A percentile compares a stretch with the other conserved stretches of the same genome.
Evolutionary conservation across 2,329 filamentous ascomycete species (phyloP).

Genomic region (Botrytis medusae): DNA sequence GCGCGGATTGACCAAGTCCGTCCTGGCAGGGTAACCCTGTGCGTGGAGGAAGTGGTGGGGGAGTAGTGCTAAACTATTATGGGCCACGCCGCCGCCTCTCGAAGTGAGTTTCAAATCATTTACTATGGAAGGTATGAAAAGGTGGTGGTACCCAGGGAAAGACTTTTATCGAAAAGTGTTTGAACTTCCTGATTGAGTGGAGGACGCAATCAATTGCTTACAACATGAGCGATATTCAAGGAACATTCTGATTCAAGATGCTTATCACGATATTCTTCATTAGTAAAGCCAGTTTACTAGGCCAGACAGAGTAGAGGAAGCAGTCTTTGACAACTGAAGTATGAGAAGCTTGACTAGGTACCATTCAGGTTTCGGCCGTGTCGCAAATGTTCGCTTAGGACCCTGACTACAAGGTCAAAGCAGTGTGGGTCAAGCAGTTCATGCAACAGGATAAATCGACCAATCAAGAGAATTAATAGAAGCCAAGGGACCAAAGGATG

Average conservation of each 20-base stretch:
- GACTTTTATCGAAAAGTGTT: not conserved
- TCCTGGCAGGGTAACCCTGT: slow-evolving; percentile 24
- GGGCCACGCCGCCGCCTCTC: slow-evolving; percentile 26
- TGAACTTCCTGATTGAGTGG: not conserved
- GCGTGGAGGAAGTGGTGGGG: slow-evolving; percentile 20
- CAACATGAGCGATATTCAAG: not conserved
- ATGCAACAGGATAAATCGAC: slow-evolving; percentile 25
- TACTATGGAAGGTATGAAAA: slow-evolving; percentile 19
- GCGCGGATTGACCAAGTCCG: slow-evolving; percentile 34
- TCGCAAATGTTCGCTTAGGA: slow-evolving; percentile 38
- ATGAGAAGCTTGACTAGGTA: slow-evolving; percentile 34
- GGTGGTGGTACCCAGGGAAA: not conserved
- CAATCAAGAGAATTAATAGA: not conserved
- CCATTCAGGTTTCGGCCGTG: slow-evolving; percentile 37
- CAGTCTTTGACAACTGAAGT: slow-evolving; percentile 20
- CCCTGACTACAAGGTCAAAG: slow-evolving; percentile 17
- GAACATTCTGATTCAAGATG: not conserved
- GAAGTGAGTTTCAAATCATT: slow-evolving; percentile 28
- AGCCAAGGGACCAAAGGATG: not conserved
- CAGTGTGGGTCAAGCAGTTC: slow-evolving; percentile 26
- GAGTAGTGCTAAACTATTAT: slow-evolving; percentile 21
- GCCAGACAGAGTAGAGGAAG: slow-evolving; percentile 20
- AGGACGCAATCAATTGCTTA: slow-evolving; percentile 16
- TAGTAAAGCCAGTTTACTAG: slow-evolving; percentile 7
- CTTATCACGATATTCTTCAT: not conserved